Conservation (phyloP, 148 eudicot species). For the Dysphania ambrosioides region DNA sequence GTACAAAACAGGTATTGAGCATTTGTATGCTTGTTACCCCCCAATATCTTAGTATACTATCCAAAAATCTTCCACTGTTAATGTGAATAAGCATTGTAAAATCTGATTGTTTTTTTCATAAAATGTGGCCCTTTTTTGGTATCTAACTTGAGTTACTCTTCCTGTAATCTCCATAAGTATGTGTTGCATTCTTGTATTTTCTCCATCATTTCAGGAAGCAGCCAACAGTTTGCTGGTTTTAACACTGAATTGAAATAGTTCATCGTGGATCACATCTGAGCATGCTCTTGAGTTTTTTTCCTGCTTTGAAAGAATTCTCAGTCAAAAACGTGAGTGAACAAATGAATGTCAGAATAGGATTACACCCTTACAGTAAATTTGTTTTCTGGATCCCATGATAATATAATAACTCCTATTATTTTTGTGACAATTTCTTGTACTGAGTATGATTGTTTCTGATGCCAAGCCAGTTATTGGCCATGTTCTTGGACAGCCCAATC, state of each 20-base stretch:
- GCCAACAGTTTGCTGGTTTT: constrained; percentile 87
- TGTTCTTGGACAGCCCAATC: constrained; percentile 59
- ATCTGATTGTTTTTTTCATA: too few relatives aligned
- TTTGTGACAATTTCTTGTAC: too few relatives aligned
- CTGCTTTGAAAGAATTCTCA: constrained; percentile 50
- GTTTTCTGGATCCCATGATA: not conserved
- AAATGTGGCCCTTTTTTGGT: too few relatives aligned
- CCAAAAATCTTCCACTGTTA: not conserved
- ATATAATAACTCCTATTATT: not conserved
- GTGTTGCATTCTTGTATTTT: not conserved
- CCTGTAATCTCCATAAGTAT: not conserved
- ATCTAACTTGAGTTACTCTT: not conserved
- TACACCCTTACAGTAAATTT: constrained; percentile 92
- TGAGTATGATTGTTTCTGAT: constrained; percentile 33
- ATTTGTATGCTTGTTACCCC: not conserved
- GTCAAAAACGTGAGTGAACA: constrained; percentile 39
- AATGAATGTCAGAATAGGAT: constrained; percentile 69
- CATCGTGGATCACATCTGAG: constrained; percentile 65
- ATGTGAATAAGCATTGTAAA: not conserved
- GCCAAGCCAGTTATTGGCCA: constrained; percentile 85
- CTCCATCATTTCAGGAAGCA: constrained; percentile 83
- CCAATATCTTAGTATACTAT: not conserved
- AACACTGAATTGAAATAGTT: constrained; percentile 52
- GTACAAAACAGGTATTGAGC: constrained; percentile 80
- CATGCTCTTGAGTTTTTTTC: constrained; percentile 71